Base-by-base conservation (phyloP, 2,329 filamentous ascomycete genomes). In the Lasiodiplodia gonubiensis region DNA sequence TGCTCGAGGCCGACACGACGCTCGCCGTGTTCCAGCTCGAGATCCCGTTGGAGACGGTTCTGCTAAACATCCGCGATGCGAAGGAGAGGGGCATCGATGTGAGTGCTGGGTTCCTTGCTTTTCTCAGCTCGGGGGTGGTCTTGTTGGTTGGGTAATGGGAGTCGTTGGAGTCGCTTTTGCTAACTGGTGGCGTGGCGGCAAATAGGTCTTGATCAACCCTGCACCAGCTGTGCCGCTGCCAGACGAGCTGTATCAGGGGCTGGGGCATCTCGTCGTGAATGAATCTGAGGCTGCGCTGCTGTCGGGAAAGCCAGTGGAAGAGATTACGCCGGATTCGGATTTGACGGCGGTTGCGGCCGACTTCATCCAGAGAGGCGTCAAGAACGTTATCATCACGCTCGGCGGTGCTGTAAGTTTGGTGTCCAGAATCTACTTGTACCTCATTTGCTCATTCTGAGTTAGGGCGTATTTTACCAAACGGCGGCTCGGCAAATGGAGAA, bases 251-350 rank as follows among this genome's bases (percentile, higher is more conserved):
- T 95, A 91, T 75, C 72, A 77, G 7, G 87, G 86, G 0, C 85
- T 97, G 37, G 88, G 89, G 51, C 92, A 97, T 73, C 83, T 97
- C 52, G 87, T 97, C 61, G 87, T 97, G 73, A 97, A 98, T 75
- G 94, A 97, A 82, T 95, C 90, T 1, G 94, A 97, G 81, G 92
- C 93, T 2, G 86, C 89, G 10, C 86, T 94, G 60, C 85, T 97
- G 66, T 89, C 87, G 0, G 88, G 86, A 1, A 82, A 72, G 74
- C 33, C 76, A 72, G 60, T 73, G 70, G 12, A 75, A 68, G 51
- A 70, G 30, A 66, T 72, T 21, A 76, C 76, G 3, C 76, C 76
- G 71, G 73, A 79, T 48, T 71, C 75, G 27, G 74, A 80, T 16
- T 76, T 78, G 16, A 72, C 74, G 3, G 61, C 74, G 46, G 84